These are phyloP conservation scores for Ophiosphaerella herpotricha DNA, from an alignment of 2,329 filamentous ascomycete genomes.

Conservation along the genomic window DNA sequence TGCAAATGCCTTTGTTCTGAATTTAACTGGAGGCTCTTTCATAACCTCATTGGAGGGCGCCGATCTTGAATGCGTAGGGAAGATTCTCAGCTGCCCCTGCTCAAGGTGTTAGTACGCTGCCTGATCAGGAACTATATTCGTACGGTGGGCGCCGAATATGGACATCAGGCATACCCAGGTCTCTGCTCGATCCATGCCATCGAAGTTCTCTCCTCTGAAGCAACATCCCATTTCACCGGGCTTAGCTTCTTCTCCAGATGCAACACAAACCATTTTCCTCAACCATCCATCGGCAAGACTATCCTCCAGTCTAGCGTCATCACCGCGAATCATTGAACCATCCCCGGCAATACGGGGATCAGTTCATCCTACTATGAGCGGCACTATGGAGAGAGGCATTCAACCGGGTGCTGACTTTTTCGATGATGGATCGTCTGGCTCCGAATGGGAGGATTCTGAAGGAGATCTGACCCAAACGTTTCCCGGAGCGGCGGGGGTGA, in stretches of 20 bases:
- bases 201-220: slow-evolving; percentile 9
- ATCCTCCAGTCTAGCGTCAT: slow-evolving; percentile 37
- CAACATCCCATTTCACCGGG: slow-evolving; percentile 15
- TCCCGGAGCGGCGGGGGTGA: slow-evolving; percentile 3
- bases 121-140: neutral
- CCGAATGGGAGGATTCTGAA: slow-evolving; percentile 30
- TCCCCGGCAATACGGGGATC: slow-evolving; percentile 24
- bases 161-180: slow-evolving; percentile 1
- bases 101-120: neutral
- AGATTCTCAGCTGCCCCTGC: slow-evolving; percentile 2
- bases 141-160: slow-evolving; percentile 3
- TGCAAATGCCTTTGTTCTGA: slow-evolving; percentile 1
- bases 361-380: slow-evolving; percentile 28
- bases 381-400: slow-evolving; percentile 26
- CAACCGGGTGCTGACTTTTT: slow-evolving; percentile 35
- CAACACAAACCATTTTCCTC: slow-evolving; percentile 28
- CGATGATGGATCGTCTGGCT: slow-evolving; percentile 29
- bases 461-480: slow-evolving; percentile 21
- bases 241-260: slow-evolving; percentile 12
- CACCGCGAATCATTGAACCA: slow-evolving; percentile 31
- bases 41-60: slow-evolving; percentile 4
- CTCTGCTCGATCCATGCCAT: neutral
- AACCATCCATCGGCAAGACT: slow-evolving; percentile 30
- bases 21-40: slow-evolving; percentile 12
- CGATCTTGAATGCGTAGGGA: neutral